Percentiles rank a stretch among this genome's conserved stretches.
phyloP scores from a whole-genome alignment of 805 yeast species.

The Metschnikowia gelsemii region DNA sequence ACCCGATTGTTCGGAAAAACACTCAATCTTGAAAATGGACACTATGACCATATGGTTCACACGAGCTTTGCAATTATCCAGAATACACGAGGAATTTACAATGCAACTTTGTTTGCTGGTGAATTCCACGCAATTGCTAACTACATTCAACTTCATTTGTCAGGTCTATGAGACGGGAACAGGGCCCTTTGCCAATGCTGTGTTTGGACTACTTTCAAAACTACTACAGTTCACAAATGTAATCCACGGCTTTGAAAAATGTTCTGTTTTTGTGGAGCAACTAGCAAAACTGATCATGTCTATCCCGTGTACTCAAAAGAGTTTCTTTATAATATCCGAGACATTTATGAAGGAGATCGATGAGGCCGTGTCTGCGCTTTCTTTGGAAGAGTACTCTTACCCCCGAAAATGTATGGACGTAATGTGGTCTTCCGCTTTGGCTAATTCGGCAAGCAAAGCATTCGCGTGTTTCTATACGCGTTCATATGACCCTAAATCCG shows the following conservation, averaged over 20 bases:
- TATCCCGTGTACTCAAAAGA: conserved; percentile 52
- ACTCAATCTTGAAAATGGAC: conserved; percentile 38
- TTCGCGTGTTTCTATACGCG: conserved; percentile 34
- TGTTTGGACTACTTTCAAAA: conserved; percentile 59
- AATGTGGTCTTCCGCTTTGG: conserved; percentile 59
- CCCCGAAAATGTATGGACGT: conserved; percentile 45
- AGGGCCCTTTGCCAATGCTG: conserved; percentile 67
- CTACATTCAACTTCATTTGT: conserved; percentile 51
- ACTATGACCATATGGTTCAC: conserved; percentile 63
- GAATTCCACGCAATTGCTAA: conserved; percentile 19
- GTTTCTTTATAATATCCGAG: conserved; percentile 61
- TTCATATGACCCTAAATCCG: conserved; percentile 6
- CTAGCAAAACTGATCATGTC: conserved; percentile 50
- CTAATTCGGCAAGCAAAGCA: conserved; percentile 66
- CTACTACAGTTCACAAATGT: conserved; percentile 39
- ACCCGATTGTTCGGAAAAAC: conserved; percentile 7
- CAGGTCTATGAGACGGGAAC: conserved; percentile 73
- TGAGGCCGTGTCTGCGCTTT: conserved; percentile 35
- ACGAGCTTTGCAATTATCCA: conserved; percentile 46
- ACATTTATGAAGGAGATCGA: conserved; percentile 50
- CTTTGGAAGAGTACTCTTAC: conserved; percentile 47
- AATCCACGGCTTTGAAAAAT: conserved; percentile 6
- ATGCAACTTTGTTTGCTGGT: background rate
- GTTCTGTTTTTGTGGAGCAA: conserved; percentile 18
- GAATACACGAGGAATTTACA: background rate